phyloP scores from a whole-genome alignment of 73 alveolate genomes.

The Tetrahymena thermophila region DNA sequence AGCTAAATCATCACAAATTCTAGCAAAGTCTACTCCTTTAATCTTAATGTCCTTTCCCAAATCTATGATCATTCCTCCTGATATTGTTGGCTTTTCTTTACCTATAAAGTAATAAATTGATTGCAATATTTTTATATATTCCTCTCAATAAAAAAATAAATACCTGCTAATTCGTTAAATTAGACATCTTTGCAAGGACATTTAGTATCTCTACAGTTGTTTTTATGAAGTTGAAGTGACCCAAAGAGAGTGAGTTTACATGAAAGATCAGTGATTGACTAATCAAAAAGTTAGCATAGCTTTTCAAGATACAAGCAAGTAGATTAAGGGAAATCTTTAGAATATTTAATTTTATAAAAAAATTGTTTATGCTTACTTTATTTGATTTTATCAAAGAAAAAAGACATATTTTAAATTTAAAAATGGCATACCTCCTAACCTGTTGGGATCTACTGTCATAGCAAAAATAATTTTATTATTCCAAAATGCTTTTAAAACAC shows the following conservation, averaged over 20 bases:
- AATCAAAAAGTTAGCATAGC: not conserved
- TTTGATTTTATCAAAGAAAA: not conserved
- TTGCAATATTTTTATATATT: not conserved
- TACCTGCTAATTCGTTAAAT: not conserved
- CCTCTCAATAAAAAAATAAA: not conserved
- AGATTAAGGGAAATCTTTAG: not conserved
- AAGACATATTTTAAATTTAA: not conserved
- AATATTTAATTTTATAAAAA: no score
- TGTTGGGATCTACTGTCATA: not conserved
- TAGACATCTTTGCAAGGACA: not conserved
- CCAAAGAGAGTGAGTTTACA: not conserved
- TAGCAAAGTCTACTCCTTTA: not conserved
- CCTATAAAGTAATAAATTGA: not conserved
- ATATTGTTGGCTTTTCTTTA: not conserved
- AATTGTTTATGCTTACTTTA: no score
- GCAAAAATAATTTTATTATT: not conserved
- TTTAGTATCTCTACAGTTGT: not conserved
- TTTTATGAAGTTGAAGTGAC: not conserved
- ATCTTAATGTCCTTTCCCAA: not conserved
- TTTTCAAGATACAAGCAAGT: not conserved
- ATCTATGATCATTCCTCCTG: not conserved
- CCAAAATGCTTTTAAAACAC: not conserved
- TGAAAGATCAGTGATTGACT: not conserved
- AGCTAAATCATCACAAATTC: not conserved
- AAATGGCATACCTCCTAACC: not conserved